Conservation (phyloP, 2,329 filamentous ascomycete species). For the Penicillium expansum region DNA sequence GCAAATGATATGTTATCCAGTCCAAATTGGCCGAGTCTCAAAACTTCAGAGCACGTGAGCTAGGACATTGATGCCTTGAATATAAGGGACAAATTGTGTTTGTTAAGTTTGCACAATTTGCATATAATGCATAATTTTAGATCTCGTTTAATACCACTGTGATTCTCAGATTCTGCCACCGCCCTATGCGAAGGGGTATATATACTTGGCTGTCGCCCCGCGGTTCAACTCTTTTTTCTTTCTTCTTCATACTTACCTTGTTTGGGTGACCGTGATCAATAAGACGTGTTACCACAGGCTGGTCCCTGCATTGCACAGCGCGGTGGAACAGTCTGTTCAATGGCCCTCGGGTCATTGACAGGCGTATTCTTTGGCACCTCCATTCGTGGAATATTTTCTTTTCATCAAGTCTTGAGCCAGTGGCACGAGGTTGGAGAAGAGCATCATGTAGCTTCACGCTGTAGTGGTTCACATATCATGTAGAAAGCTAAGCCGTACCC, state of each 20-base stretch:
- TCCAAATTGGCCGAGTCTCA: conserved; percentile 23
- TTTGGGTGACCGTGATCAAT: conserved; percentile 49
- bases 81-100: conserved; percentile 9
- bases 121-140: no score
- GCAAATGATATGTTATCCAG: conserved; percentile 10
- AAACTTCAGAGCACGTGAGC: conserved; percentile 35
- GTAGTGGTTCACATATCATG: no score
- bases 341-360: conserved; percentile 45
- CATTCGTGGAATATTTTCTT: conserved; percentile 28
- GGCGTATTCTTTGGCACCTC: conserved; percentile 41
- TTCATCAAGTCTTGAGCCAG: conserved; percentile 35
- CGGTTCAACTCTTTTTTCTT: conserved; percentile 37
- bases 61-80: conserved; percentile 1
- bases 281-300: conserved; percentile 46
- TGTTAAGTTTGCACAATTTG: no score
- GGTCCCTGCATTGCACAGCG: conserved; percentile 59
- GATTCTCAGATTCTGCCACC: no score
- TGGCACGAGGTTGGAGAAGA: conserved; percentile 36
- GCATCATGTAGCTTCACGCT: no score
- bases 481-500: no score
- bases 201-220: conserved; percentile 19
- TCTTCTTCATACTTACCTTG: conserved; percentile 54
- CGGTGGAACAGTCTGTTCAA: conserved; percentile 51
- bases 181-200: conserved; percentile 21
- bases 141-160: no score